These are phyloP conservation scores for Melampsora abietis-canadensis DNA, from an alignment of 1,284 basidiomycete genomes.

Conservation along the genomic window DNA sequence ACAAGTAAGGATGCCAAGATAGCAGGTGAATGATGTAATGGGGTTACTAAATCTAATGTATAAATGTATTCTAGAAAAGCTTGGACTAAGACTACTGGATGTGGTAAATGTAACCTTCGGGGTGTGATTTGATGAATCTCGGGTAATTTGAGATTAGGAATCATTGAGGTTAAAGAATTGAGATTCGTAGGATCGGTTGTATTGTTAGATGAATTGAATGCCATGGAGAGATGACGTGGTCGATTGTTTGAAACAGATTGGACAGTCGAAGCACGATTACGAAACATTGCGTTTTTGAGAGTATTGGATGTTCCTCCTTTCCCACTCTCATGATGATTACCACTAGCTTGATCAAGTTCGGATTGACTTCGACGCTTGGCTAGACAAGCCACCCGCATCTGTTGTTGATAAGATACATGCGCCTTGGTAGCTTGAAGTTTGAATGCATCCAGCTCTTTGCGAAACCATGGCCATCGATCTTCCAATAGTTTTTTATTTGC, in stretches of 20 bases:
- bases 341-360: conserved; percentile 11
- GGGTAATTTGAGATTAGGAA: conserved; percentile 46
- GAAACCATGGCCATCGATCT: conserved; percentile 41
- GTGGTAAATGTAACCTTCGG: conserved; percentile 73
- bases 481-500: conserved; percentile 20
- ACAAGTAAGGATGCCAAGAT: conserved; percentile 82
- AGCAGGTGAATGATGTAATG: conserved; percentile 81
- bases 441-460: conserved; percentile 19
- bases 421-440: conserved; percentile 27
- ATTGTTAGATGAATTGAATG: conserved; percentile 46
- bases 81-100: conserved; percentile 80
- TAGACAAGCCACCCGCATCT: conserved; percentile 16
- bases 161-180: conserved; percentile 18
- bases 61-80: conserved; percentile 92
- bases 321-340: background rate
- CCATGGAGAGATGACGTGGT: conserved; percentile 10
- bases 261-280: conserved; percentile 46
- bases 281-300: conserved; percentile 48
- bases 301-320: background rate
- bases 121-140: conserved; percentile 72
- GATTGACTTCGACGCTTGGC: conserved; percentile 5
- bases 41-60: conserved; percentile 75
- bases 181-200: conserved; percentile 57
- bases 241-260: conserved; percentile 42
- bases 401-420: conserved; percentile 25